Percentiles rank a stretch among this genome's conserved stretches.
Evolutionary conservation across 2,329 filamentous ascomycete genomes (phyloP).

Genomic region (Pseudogymnoascus sp.): DNA sequence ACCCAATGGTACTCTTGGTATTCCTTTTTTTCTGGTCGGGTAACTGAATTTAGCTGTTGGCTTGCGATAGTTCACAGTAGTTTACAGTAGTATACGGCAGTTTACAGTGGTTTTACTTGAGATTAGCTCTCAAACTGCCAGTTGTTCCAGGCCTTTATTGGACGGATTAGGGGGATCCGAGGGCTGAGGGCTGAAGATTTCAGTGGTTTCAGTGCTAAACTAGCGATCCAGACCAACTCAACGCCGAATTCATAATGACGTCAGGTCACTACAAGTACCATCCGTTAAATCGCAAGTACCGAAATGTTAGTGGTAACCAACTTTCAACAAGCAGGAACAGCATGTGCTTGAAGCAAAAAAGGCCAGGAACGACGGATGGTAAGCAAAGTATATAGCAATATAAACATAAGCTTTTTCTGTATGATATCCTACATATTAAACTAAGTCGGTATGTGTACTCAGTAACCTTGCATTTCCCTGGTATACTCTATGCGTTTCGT

Average conservation of each 20-base stretch:
- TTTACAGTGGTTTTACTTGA: too few species aligned
- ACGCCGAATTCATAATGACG: neutral
- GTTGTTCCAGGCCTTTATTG: neutral
- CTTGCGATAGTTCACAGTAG: neutral
- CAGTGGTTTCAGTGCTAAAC: neutral
- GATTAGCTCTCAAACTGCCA: neutral
- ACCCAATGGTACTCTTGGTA: neutral
- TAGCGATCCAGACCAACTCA: neutral
- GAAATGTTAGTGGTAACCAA: neutral
- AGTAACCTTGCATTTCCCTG: neutral
- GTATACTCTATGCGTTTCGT: neutral
- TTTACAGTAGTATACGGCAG: too few species aligned
- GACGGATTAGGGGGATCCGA: neutral
- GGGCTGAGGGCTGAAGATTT: neutral
- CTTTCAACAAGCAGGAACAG: neutral
- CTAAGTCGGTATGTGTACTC: neutral
- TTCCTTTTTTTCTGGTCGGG: neutral
- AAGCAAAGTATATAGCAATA: neutral
- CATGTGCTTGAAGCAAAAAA: neutral
- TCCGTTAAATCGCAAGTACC: neutral
- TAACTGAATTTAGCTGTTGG: conserved; percentile 4
- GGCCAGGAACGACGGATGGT: neutral
- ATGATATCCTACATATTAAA: neutral
- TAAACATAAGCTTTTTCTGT: neutral
- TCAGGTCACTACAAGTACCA: neutral